These are phyloP conservation scores for Rhododendron molle DNA, from an alignment of 148 eudicot genomes.

Conservation along the genomic window DNA sequence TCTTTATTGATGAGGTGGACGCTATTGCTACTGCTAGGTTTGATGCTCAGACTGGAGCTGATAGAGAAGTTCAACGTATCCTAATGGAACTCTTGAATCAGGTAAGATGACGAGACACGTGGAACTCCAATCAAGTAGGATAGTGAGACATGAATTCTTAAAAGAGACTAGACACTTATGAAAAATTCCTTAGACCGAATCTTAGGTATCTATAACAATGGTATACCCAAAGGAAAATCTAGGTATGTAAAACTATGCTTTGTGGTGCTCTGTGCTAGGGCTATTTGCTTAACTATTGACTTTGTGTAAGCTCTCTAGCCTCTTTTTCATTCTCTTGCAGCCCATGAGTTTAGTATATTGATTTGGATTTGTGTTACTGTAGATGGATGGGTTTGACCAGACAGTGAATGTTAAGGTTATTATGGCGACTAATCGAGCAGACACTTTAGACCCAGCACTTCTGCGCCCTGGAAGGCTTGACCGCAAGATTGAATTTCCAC, in stretches of 20 bases:
- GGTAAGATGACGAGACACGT: constrained; percentile 29
- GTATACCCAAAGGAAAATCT: background rate
- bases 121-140: background rate
- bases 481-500: constrained; percentile 83
- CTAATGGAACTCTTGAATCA: constrained; percentile 94
- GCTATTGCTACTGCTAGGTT: constrained; percentile 96
- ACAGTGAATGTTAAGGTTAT: constrained; percentile 91
- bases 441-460: constrained; percentile 92
- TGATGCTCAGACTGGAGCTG: constrained; percentile 99
- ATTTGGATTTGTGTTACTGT: constrained; percentile 8
- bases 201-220: background rate
- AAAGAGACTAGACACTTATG: background rate
- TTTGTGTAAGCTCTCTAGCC: background rate
- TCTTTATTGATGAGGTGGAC: constrained; percentile 93
- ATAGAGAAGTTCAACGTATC: constrained; percentile 95
- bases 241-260: background rate
- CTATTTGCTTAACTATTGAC: background rate
- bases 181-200: background rate
- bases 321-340: background rate
- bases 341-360: background rate
- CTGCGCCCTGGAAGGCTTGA: constrained; percentile 87
- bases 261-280: background rate
- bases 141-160: background rate
- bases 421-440: constrained; percentile 93
- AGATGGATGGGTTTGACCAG: constrained; percentile 98